phyloP scores from a whole-genome alignment of 75 land plant species.

The Pinus tabuliformis region DNA sequence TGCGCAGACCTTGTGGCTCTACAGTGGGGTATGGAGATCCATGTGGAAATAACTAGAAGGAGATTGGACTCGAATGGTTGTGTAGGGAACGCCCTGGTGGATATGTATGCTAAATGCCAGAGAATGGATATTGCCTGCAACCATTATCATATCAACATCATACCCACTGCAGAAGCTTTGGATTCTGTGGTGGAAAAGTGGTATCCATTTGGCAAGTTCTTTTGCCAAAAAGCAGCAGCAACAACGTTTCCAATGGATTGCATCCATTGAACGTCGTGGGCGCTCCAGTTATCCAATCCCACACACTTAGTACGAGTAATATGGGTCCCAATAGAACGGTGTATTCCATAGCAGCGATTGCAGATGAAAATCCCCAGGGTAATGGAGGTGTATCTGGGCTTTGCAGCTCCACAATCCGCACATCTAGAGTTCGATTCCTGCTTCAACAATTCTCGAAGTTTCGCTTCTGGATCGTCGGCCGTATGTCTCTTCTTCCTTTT shows the following conservation, averaged over 20 bases:
- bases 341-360: constrained; percentile 41
- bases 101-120: no score
- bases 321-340: constrained; percentile 28
- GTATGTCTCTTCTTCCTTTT: not conserved
- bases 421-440: constrained; percentile 4
- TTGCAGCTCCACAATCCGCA: constrained; percentile 29
- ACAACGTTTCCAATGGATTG: constrained; percentile 20
- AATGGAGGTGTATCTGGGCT: constrained; percentile 31
- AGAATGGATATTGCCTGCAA: no score
- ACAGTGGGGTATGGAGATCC: no score
- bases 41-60: no score
- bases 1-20: no score
- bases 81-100: no score
- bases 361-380: constrained; percentile 26
- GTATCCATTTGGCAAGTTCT: no score
- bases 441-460: not conserved
- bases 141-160: no score
- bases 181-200: no score
- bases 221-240: constrained; percentile 34
- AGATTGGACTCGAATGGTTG: no score
- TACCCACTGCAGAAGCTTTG: no score
- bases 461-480: not conserved
- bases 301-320: constrained; percentile 37
- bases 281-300: constrained; percentile 27
- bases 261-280: constrained; percentile 25